phyloP scores from a whole-genome alignment of 2,329 filamentous ascomycete genomes.

The Coleophoma cylindrospora region DNA sequence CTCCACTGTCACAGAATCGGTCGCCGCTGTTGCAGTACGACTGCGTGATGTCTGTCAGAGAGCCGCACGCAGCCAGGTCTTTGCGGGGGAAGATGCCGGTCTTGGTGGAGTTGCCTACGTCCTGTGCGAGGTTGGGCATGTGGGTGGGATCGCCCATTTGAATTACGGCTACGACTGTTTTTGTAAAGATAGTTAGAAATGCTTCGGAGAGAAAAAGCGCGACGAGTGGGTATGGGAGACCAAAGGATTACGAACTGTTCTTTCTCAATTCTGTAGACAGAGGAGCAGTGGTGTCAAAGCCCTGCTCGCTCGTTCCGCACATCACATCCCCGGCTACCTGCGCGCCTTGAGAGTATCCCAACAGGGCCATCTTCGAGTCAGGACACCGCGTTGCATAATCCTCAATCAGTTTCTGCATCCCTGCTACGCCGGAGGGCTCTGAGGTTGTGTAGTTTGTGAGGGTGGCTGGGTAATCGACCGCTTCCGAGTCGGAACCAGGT shows the following conservation, averaged over 20 bases:
- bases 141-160: constrained; percentile 31
- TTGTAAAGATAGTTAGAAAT: not conserved
- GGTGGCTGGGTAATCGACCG: constrained; percentile 28
- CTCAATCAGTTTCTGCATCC: constrained; percentile 24
- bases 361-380: constrained; percentile 25
- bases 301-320: constrained; percentile 17
- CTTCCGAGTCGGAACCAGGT: constrained; percentile 27
- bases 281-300: constrained; percentile 12
- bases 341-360: constrained; percentile 30
- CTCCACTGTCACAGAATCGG: constrained; percentile 12
- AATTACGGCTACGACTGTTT: constrained; percentile 24
- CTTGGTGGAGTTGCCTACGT: constrained; percentile 22
- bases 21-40: constrained; percentile 11
- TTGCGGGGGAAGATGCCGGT: constrained; percentile 21
- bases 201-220: not conserved
- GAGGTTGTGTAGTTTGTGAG: constrained; percentile 21
- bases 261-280: constrained; percentile 9
- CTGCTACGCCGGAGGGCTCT: constrained; percentile 24
- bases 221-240: not conserved
- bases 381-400: constrained; percentile 25
- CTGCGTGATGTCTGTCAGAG: constrained; percentile 4
- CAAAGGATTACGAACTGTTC: not conserved
- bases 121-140: constrained; percentile 21
- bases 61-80: constrained; percentile 3
- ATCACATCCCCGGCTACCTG: constrained; percentile 25